Conservation (phyloP, 768 basidiomycete species). For the Suillus bovinus region DNA sequence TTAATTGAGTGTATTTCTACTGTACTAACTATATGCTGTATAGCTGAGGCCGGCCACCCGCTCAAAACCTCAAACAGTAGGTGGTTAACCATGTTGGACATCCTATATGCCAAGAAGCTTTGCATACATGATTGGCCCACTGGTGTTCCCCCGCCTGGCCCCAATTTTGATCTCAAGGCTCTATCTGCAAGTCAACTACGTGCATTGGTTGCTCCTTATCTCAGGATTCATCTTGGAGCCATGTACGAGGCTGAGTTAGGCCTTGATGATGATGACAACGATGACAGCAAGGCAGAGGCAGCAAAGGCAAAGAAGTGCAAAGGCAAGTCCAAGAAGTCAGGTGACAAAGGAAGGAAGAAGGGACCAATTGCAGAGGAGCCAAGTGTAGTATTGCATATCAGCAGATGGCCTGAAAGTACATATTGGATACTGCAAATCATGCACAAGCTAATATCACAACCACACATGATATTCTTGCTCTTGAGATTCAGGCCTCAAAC, state of each 20-base stretch:
- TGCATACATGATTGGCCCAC: neutral
- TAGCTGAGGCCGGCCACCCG: neutral
- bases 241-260: neutral
- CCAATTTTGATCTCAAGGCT: neutral
- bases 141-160: neutral
- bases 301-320: neutral
- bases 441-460: neutral
- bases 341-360: neutral
- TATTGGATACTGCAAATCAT: neutral
- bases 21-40: neutral
- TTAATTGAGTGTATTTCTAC: neutral
- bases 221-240: neutral
- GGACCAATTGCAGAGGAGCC: neutral
- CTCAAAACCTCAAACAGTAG: neutral
- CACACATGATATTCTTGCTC: neutral
- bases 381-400: neutral
- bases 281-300: neutral
- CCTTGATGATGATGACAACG: neutral
- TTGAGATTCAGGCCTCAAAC: neutral
- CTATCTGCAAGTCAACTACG: neutral
- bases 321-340: slow-evolving; percentile 1
- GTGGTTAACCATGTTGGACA: neutral
- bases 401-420: neutral
- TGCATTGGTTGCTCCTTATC: neutral
- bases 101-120: neutral